Base-by-base conservation (phyloP, 352 stramenopile genomes). In the Aphanomyces astaci region DNA sequence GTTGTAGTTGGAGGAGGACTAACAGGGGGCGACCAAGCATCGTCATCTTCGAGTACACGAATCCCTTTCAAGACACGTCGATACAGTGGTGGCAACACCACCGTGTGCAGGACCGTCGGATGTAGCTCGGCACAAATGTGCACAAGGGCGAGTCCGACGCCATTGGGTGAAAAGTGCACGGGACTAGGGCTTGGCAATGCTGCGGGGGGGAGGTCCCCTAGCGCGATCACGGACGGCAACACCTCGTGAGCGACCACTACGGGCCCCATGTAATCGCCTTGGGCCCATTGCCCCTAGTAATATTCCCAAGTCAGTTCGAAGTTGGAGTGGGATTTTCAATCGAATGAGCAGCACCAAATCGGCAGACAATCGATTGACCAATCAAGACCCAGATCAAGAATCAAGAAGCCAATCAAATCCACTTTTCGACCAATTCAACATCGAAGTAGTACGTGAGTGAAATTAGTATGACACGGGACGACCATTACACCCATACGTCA, bases 191-290 rank as follows among this genome's bases (percentile, higher is more conserved):
- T 27, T n/a, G 51, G 19, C 3, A 63, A 13, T 52, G 80, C 80
- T 43, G 71, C 70, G 39, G 80, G 81, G 19, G 80, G 49, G 32
- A 83, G 82, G 1, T 80, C 82, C 15, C 89, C 66, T 24, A 84
- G 67, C 17, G 74, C 74, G 10, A 94, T 49, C n/a, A 94, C 30
- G 13, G 72, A 25, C 22, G 84, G 76, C 2, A 92, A 64, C 1
- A 90, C 25, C 24, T 89, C 86, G 59, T 94, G 89, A 3, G 75
- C 74, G 0, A 78, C 78, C 0, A 94, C 65, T 0, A 78, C 78
- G 25, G 86, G 67, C 0, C 86, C 86, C 7, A 92, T 57, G 45
- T 87, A 74, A 1, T 79, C 72, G 0, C 65, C 72, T 0, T 80
- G 88, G 0, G 78, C 60, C 11, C 91, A 64, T 43, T 91, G 84